Evolutionary conservation across 2,329 filamentous ascomycete species (phyloP), one percentile per base, ranked within the genome.

Genomic region (Pseudogymnoascus sp.): DNA sequence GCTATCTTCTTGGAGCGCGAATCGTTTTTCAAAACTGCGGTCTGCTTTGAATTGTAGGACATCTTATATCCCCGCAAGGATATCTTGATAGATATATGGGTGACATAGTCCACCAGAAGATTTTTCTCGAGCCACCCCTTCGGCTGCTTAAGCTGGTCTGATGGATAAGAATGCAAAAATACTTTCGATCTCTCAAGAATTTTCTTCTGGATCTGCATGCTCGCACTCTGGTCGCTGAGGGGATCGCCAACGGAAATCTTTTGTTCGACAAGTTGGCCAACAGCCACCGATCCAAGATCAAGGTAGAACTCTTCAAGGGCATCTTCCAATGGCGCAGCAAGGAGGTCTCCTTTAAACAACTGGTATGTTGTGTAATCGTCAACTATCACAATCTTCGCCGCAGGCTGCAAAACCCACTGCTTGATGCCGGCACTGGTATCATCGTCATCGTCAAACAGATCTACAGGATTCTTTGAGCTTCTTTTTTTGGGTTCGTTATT

Each of bases 261-360:
- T 70, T 93, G 88, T 69, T 91, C 85, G 11, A 97, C 89, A 16
- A 93, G 82, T 63, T 82, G 84, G 66, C 90, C 91, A 18, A 99
- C 80, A 62, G 84, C 85, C 50, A 86, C 83, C 3, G 91, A 88
- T 1, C 94, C 94, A 3, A 99, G 85, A 6, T 86, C 82, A 37
- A 85, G 76, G 74, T 99, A 99, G 66, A 99, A 93, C 1, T 83
- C 82, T 72, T 99, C 94, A 1, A 99, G 79, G 0, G 77, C 73
- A 66, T 97, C 94, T 71, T 99, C 94, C 73, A 96, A 90, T 0
- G 94, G 95, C 0, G 92, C 92, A 65, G 89, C 92, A 28, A 96
- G 82, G 31, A 99, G 80, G 66, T 86, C 84, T 61, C 91, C 85
- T 71, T 92, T 93, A 79, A 99, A 99, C 1, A 94, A 80, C 35